Evolutionary conservation across 2,329 filamentous ascomycete species (phyloP).

Genomic region (Didymosphaeria variabile): DNA sequence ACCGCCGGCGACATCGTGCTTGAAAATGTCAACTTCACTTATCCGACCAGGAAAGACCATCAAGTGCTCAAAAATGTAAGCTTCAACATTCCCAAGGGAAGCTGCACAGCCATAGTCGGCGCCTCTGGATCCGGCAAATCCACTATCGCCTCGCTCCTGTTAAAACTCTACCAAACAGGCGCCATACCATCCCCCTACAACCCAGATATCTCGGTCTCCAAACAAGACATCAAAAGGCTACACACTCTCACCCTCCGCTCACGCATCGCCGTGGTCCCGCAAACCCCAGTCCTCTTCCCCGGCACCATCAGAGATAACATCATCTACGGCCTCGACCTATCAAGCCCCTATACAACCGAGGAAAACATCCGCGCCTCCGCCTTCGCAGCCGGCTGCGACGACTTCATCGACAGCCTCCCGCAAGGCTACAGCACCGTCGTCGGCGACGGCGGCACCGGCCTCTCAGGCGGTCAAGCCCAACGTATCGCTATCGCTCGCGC

Average conservation of each 20-base stretch:
- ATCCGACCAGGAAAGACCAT: slow-evolving; percentile 66
- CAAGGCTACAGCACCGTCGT: slow-evolving; percentile 76
- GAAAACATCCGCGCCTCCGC: slow-evolving; percentile 60
- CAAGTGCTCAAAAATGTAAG: slow-evolving; percentile 70
- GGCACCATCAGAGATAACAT: slow-evolving; percentile 82
- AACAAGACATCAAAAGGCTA: slow-evolving; percentile 65
- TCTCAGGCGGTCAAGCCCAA: slow-evolving; percentile 87
- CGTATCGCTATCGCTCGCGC: slow-evolving; percentile 83
- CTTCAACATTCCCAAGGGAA: slow-evolving; percentile 69
- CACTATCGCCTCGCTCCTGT: slow-evolving; percentile 77
- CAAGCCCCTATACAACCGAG: slow-evolving; percentile 60
- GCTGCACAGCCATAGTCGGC: slow-evolving; percentile 81
- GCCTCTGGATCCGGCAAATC: slow-evolving; percentile 91
- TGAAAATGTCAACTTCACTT: slow-evolving; percentile 73
- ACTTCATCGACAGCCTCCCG: slow-evolving; percentile 78
- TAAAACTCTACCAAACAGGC: slow-evolving; percentile 70
- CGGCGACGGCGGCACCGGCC: slow-evolving; percentile 76
- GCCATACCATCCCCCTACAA: slow-evolving; percentile 10
- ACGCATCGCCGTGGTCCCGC: slow-evolving; percentile 73
- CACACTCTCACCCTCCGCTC: slow-evolving; percentile 69
- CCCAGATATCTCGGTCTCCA: slow-evolving; percentile 65
- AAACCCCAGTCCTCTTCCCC: slow-evolving; percentile 80
- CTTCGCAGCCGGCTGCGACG: slow-evolving; percentile 72
- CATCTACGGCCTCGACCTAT: slow-evolving; percentile 73
- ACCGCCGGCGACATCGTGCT: slow-evolving; percentile 66